A percentile compares a stretch with the other conserved stretches of the same genome.
Conservation (phyloP, 495 filamentous ascomycete genomes). For the Xylaria nigripes region DNA sequence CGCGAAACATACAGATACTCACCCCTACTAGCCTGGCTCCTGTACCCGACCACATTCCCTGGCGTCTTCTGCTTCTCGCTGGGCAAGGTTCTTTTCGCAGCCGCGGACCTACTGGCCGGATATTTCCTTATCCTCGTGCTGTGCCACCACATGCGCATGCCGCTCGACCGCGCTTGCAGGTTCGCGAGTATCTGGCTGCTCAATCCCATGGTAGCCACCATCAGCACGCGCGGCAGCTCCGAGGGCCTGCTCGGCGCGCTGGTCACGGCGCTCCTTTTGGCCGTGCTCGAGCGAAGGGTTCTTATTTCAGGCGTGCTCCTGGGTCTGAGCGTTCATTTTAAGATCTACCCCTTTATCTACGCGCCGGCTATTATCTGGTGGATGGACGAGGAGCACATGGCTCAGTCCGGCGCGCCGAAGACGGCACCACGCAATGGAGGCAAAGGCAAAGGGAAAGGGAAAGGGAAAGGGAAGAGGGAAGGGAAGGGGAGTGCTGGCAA, state of each 20-base stretch:
- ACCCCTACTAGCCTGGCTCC: constrained; percentile 80
- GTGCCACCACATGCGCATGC: constrained; percentile 21
- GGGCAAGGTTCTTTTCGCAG: constrained; percentile 81
- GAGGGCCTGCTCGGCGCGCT: constrained; percentile 84
- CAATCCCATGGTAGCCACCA: constrained; percentile 96
- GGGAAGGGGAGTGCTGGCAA: neutral
- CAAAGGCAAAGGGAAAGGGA: neutral
- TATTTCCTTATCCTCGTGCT: constrained; percentile 72
- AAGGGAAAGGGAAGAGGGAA: neutral
- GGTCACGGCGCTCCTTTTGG: constrained; percentile 75
- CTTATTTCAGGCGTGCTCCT: constrained; percentile 65
- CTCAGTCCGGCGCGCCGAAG: too few relatives aligned
- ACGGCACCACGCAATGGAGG: neutral
- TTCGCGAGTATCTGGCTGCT: constrained; percentile 84
- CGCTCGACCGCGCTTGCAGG: constrained; percentile 47
- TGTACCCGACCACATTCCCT: constrained; percentile 68
- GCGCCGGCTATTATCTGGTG: constrained; percentile 79
- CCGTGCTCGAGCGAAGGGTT: constrained; percentile 51
- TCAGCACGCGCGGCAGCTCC: constrained; percentile 87
- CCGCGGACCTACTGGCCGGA: constrained; percentile 75
- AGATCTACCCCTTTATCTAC: constrained; percentile 98
- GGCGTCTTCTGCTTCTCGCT: constrained; percentile 62
- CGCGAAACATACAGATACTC: constrained; percentile 97
- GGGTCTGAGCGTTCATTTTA: constrained; percentile 86
- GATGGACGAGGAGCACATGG: constrained; percentile 55